Evolutionary conservation across 306 rosid genomes (phyloP).

Genomic region (Cercis canadensis): DNA sequence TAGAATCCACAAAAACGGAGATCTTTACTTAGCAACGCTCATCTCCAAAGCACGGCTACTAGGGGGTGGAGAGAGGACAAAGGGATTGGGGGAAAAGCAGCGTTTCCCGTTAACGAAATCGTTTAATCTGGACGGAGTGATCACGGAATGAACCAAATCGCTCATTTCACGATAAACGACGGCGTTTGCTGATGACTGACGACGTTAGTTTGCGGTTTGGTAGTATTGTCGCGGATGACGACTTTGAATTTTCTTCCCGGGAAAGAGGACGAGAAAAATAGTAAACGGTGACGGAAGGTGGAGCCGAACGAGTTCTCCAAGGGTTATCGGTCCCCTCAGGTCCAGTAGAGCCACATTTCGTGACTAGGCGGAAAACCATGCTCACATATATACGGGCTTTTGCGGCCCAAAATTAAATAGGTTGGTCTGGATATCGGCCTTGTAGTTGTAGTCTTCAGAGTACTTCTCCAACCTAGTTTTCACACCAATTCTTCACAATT

Average conservation of each 20-base stretch:
- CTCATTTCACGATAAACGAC: too few relatives aligned
- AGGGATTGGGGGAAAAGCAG: slow-evolving; percentile 3
- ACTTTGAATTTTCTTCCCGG: background rate
- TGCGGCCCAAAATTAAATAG: too few relatives aligned
- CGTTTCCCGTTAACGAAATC: slow-evolving; percentile 8
- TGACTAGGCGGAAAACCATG: background rate
- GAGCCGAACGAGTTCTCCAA: background rate
- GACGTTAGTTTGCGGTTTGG: background rate
- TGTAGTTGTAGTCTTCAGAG: too few relatives aligned
- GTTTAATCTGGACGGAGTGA: background rate
- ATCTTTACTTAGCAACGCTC: slow-evolving; percentile 10
- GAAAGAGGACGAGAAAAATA: background rate
- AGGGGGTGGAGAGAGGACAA: background rate
- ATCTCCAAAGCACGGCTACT: background rate
- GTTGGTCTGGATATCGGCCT: too few relatives aligned
- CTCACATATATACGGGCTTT: too few relatives aligned
- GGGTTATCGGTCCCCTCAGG: background rate
- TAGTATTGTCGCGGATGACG: background rate
- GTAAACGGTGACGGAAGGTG: slow-evolving; percentile 17
- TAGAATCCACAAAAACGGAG: slow-evolving; percentile 25
- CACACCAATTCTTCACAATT: too few relatives aligned
- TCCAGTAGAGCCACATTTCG: background rate
- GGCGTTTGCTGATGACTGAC: background rate
- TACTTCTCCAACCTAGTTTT: too few relatives aligned
- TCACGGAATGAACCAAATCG: too few relatives aligned